Percentiles rank a stretch among this genome's conserved stretches.
phyloP scores from a whole-genome alignment of 192 early-diverging fungal species.

The Coemansia sp. region DNA sequence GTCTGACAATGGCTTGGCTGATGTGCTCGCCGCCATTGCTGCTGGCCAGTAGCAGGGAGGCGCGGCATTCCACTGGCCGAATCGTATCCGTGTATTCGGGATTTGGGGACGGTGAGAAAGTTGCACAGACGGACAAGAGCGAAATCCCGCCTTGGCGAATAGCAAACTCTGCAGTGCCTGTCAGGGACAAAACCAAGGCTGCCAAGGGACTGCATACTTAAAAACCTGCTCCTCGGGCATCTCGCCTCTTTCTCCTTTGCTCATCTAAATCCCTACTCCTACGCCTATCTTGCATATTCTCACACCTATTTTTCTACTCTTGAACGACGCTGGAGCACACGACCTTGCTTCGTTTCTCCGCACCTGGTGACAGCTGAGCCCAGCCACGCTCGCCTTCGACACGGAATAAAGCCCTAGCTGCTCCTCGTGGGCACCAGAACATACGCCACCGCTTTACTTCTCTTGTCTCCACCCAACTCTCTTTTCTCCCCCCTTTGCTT shows the following conservation, averaged over 20 bases:
- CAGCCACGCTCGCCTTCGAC: not conserved
- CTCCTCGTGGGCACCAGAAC: not conserved
- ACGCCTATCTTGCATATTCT: not conserved
- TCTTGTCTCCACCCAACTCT: not conserved
- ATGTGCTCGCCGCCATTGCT: not conserved
- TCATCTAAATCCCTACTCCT: not conserved
- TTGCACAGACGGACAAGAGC: not conserved
- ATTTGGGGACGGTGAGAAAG: not conserved
- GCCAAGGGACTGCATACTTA: not conserved
- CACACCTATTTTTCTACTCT: too few relatives aligned
- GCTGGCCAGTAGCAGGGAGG: not conserved
- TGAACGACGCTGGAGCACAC: not conserved
- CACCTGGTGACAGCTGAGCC: not conserved
- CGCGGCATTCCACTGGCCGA: not conserved
- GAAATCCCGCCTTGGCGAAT: not conserved
- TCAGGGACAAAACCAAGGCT: not conserved
- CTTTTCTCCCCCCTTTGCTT: not conserved
- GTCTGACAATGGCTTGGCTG: slow-evolving; percentile 10
- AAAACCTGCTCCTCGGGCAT: slow-evolving; percentile 1
- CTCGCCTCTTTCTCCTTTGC: not conserved
- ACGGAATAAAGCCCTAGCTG: not conserved
- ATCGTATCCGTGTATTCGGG: not conserved
- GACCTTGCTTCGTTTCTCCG: not conserved
- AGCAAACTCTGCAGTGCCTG: not conserved
- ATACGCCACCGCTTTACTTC: not conserved